A percentile compares a stretch with the other conserved stretches of the same genome.
Conservation (phyloP, 2,329 filamentous ascomycete genomes). For the Ophiosphaerella narmari region DNA sequence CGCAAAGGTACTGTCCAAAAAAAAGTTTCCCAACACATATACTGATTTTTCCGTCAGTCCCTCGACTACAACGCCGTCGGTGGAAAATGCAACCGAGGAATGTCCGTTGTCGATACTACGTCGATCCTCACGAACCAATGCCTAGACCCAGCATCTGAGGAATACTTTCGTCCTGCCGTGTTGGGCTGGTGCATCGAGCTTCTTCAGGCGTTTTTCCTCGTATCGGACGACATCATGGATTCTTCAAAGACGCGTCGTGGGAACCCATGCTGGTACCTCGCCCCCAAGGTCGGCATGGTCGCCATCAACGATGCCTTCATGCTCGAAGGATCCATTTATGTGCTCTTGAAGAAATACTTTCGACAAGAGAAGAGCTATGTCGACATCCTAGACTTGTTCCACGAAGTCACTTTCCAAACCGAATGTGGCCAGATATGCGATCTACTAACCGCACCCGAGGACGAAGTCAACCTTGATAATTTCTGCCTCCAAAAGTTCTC, state of each 20-base stretch:
- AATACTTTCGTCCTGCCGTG: constrained; percentile 86
- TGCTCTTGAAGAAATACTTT: constrained; percentile 93
- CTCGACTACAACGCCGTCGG: constrained; percentile 86
- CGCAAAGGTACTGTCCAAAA: constrained; percentile 64
- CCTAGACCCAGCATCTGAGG: constrained; percentile 68
- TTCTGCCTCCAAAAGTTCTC: constrained; percentile 94
- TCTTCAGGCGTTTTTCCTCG: constrained; percentile 97
- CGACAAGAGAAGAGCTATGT: constrained; percentile 83
- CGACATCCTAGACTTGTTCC: constrained; percentile 93
- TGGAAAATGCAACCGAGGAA: constrained; percentile 98
- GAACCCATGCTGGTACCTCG: constrained; percentile 94
- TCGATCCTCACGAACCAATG: constrained; percentile 75
- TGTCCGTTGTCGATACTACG: constrained; percentile 93
- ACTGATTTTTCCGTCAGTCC: constrained; percentile 58
- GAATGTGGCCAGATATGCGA: constrained; percentile 95
- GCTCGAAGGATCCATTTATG: constrained; percentile 89
- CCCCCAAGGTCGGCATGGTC: constrained; percentile 86
- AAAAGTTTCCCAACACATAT: constrained; percentile 3
- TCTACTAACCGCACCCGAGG: constrained; percentile 92
- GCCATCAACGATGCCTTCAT: constrained; percentile 99
- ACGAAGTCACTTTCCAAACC: constrained; percentile 91
- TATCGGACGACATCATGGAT: constrained; percentile 99
- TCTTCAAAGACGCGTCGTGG: constrained; percentile 90
- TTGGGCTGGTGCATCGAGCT: constrained; percentile 98
- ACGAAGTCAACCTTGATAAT: constrained; percentile 88